Evolutionary conservation across 1,139 yeast species (phyloP).

Genomic region (Blastobotrys proliferans): DNA sequence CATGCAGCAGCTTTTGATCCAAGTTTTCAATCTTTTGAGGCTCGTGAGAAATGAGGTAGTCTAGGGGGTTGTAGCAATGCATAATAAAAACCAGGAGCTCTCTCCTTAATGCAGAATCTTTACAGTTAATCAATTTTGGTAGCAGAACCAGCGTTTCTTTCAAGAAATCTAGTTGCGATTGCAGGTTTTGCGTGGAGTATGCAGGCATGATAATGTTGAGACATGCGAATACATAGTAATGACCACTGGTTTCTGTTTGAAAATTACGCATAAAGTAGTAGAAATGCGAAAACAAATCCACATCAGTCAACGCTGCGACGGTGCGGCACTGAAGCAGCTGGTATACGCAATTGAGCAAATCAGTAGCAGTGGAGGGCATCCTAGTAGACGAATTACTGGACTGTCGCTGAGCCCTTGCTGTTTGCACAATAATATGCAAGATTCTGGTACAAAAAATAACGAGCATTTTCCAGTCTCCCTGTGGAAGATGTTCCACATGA

Average conservation of each 20-base stretch:
- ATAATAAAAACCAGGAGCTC: constrained; percentile 10
- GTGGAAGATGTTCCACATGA: constrained; percentile 25
- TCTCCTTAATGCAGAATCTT: constrained; percentile 1
- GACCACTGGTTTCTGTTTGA: constrained; percentile 20
- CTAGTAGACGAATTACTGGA: background rate
- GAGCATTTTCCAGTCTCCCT: constrained; percentile 23
- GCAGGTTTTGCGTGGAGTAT: constrained; percentile 4
- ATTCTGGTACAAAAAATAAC: constrained; percentile 7
- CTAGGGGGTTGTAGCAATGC: constrained; percentile 4
- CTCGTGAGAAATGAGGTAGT: background rate
- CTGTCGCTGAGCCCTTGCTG: background rate
- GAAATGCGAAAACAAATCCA: constrained; percentile 6
- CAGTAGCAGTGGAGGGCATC: constrained; percentile 9
- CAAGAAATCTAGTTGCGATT: background rate
- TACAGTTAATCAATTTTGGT: constrained; percentile 8
- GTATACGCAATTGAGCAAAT: constrained; percentile 9
- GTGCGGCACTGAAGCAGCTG: constrained; percentile 9
- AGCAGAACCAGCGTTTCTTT: background rate
- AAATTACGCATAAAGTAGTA: constrained; percentile 15
- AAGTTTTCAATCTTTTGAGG: background rate
- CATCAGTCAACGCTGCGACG: constrained; percentile 1
- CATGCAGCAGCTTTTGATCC: background rate
- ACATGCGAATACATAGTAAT: constrained; percentile 17
- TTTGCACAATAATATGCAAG: background rate
- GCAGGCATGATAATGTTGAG: constrained; percentile 14